A percentile compares a stretch with the other conserved stretches of the same genome.
Conservation (phyloP, 2,329 filamentous ascomycete genomes). For the Trichoderma koningii region DNA sequence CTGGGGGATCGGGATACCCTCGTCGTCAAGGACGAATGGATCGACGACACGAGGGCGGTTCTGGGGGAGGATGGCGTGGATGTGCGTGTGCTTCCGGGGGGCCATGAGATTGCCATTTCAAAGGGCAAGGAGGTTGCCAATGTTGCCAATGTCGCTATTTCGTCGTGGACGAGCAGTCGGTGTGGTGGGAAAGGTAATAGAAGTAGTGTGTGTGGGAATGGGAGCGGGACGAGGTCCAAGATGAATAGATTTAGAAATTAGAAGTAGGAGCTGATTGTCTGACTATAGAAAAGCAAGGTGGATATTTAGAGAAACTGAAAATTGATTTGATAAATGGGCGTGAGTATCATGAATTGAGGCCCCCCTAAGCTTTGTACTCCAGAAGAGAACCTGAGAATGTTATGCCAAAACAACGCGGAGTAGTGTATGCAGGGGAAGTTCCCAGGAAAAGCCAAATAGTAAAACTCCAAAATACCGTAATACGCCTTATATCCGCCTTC, state of each 20-base stretch:
- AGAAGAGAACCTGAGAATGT: too few relatives aligned
- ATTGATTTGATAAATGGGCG: not conserved
- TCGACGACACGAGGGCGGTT: constrained; percentile 59
- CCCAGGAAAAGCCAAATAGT: too few relatives aligned
- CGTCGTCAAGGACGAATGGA: constrained; percentile 64
- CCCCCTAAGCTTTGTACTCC: too few relatives aligned
- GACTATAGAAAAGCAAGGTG: not conserved
- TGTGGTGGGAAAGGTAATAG: not conserved
- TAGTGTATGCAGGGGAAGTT: too few relatives aligned
- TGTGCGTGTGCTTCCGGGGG: constrained; percentile 60
- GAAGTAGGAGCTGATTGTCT: not conserved
- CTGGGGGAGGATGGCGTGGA: constrained; percentile 60
- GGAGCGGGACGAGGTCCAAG: constrained; percentile 1
- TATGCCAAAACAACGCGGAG: too few relatives aligned
- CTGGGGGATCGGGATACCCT: constrained; percentile 68
- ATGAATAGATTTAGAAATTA: constrained; percentile 20
- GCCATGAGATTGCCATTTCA: constrained; percentile 70
- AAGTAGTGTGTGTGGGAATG: not conserved
- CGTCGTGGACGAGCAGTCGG: constrained; percentile 37
- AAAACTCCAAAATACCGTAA: too few relatives aligned
- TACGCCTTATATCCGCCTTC: too few relatives aligned
- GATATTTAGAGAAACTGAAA: not conserved
- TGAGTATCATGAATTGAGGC: not conserved
- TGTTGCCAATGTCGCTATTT: constrained; percentile 45
- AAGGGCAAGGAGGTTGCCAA: constrained; percentile 59